These are phyloP conservation scores for Terana coerulea DNA, from an alignment of 768 basidiomycete genomes.

Conservation along the genomic window DNA sequence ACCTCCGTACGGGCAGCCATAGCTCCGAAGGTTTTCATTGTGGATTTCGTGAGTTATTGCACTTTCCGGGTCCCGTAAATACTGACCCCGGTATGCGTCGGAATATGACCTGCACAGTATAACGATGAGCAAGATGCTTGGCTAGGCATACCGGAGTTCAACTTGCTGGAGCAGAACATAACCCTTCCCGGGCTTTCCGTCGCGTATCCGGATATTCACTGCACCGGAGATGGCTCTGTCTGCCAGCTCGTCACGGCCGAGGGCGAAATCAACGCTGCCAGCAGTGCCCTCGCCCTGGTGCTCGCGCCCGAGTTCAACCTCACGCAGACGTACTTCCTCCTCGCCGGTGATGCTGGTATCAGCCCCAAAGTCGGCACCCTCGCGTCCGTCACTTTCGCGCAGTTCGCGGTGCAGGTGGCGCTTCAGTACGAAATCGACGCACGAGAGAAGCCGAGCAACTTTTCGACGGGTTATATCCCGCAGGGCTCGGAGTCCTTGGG, in stretches of 20 bases:
- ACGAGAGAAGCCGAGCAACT: slow-evolving; percentile 35
- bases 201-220: slow-evolving; percentile 35
- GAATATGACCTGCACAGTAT: slow-evolving; percentile 14
- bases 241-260: slow-evolving; percentile 37
- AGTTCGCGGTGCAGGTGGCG: slow-evolving; percentile 36
- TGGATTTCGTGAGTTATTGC: too few relatives aligned
- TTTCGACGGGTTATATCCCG: slow-evolving; percentile 35
- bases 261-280: slow-evolving; percentile 41
- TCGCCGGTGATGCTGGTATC: slow-evolving; percentile 39
- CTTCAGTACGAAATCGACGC: slow-evolving; percentile 41
- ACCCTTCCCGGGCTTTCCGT: slow-evolving; percentile 37
- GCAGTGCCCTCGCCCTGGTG: slow-evolving; percentile 28
- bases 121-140: slow-evolving; percentile 14
- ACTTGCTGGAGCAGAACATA: slow-evolving; percentile 33
- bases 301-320: slow-evolving; percentile 35
- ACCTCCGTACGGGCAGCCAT: too few relatives aligned
- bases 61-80: too few relatives aligned
- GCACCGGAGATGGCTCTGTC: slow-evolving; percentile 29
- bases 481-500: slow-evolving; percentile 28
- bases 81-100: too few relatives aligned
- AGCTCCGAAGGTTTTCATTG: too few relatives aligned
- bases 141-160: slow-evolving; percentile 24
- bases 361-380: slow-evolving; percentile 36
- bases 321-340: slow-evolving; percentile 37
- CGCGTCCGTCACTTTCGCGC: slow-evolving; percentile 35